These are phyloP conservation scores for Udeniomyces megalosporus DNA, from an alignment of 768 basidiomycete genomes.

Conservation along the genomic window DNA sequence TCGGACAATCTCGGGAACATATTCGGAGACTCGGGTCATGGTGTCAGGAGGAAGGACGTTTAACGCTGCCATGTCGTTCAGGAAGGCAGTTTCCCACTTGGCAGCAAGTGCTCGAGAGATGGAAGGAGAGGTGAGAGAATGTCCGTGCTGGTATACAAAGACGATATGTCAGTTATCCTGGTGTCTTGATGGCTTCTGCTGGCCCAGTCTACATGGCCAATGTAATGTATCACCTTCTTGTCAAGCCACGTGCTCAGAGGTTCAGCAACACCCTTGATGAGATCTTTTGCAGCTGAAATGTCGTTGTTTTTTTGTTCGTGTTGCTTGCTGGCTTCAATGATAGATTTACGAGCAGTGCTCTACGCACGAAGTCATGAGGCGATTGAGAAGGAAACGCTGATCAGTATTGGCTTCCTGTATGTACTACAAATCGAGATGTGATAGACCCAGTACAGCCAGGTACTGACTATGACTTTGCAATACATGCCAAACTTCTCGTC, in stretches of 20 bases:
- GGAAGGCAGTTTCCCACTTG: constrained; percentile 79
- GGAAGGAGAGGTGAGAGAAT: constrained; percentile 68
- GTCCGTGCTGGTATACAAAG: constrained; percentile 42
- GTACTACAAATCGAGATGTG: neutral
- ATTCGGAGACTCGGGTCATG: constrained; percentile 89
- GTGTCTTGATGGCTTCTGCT: too few species aligned
- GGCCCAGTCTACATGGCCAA: too few species aligned
- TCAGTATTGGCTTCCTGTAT: neutral
- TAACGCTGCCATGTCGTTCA: constrained; percentile 79
- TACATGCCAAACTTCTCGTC: constrained; percentile 92
- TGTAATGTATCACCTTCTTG: constrained; percentile 39
- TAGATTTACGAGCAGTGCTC: neutral
- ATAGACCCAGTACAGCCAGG: too few species aligned
- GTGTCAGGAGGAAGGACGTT: constrained; percentile 75
- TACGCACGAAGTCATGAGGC: neutral
- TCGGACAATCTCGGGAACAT: constrained; percentile 79
- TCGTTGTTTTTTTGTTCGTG: neutral
- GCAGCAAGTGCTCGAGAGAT: constrained; percentile 67
- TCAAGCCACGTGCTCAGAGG: constrained; percentile 59
- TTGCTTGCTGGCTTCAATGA: neutral
- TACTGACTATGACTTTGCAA: constrained; percentile 58
- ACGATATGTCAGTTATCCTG: neutral
- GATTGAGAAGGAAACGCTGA: neutral
- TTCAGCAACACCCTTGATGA: constrained; percentile 63
- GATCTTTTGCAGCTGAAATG: constrained; percentile 17